Conservation (phyloP, 148 eudicot species). For the Rhododendron griersonianum region DNA sequence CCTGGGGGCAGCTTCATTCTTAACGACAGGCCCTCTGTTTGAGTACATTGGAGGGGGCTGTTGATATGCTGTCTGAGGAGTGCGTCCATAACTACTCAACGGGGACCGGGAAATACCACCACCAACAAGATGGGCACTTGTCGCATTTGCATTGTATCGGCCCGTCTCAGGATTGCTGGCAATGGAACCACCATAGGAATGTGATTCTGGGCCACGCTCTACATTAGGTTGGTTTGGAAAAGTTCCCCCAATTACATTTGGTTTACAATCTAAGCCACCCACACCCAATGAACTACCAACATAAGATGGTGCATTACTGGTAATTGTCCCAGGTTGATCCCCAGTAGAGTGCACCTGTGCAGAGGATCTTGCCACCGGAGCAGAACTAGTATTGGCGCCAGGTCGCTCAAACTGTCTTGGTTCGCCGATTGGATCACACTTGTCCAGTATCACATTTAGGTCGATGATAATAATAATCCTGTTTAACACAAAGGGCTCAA, state of each 20-base stretch:
- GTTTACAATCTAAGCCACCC: constrained; percentile 28
- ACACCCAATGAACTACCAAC: constrained; percentile 27
- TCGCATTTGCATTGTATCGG: constrained; percentile 22
- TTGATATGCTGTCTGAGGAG: constrained; percentile 49
- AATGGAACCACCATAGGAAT: constrained; percentile 39
- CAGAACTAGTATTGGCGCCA: constrained; percentile 18
- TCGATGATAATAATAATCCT: constrained; percentile 73
- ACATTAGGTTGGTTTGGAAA: constrained; percentile 29
- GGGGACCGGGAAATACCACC: constrained; percentile 40
- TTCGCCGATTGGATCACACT: constrained; percentile 64
- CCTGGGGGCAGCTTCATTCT: constrained; percentile 79
- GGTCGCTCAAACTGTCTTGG: constrained; percentile 39
- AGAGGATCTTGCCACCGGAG: constrained; percentile 29
- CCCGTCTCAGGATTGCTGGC: constrained; percentile 36
- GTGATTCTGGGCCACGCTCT: constrained; percentile 22
- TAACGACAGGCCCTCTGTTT: constrained; percentile 75
- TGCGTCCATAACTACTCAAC: constrained; percentile 37
- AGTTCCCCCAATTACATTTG: constrained; percentile 28
- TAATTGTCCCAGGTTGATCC: constrained; percentile 34
- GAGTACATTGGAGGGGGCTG: constrained; percentile 65
- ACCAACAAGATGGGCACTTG: constrained; percentile 27
- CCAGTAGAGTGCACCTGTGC: constrained; percentile 30
- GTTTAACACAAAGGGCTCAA: constrained; percentile 23
- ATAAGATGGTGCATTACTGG: constrained; percentile 31
- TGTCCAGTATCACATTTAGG: constrained; percentile 57